Evolutionary conservation across 2,329 filamentous ascomycete genomes (phyloP).

Genomic region (Sarocladiaceae sp.): DNA sequence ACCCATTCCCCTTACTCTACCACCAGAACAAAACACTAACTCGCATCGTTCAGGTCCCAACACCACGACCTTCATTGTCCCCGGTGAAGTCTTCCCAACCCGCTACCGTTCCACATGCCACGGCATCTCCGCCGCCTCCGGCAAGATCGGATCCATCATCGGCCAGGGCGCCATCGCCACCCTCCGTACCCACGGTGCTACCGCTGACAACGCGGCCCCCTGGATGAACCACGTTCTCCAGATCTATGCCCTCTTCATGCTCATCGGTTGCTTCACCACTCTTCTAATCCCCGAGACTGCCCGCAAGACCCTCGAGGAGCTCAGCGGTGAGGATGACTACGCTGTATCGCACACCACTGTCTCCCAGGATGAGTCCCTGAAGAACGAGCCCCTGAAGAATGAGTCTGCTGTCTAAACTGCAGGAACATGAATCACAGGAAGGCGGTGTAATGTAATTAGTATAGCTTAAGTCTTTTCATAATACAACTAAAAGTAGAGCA

Average conservation of each 20-base stretch:
- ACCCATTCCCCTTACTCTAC: neutral
- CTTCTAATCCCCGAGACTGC: constrained; percentile 71
- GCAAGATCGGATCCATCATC: constrained; percentile 54
- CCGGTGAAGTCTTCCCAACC: constrained; percentile 53
- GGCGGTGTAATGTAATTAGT: too few species aligned
- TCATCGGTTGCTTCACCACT: constrained; percentile 64
- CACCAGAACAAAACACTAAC: neutral
- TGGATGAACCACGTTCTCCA: constrained; percentile 77
- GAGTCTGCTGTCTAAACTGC: neutral
- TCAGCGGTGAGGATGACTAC: constrained; percentile 32
- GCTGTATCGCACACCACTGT: neutral
- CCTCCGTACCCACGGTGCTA: constrained; percentile 43
- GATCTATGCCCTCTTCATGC: constrained; percentile 74
- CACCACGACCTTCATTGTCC: constrained; percentile 53
- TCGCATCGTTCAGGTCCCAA: constrained; percentile 36
- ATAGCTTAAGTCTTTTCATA: too few species aligned
- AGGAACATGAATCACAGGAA: too few species aligned
- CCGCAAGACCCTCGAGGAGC: constrained; percentile 66
- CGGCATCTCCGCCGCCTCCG: constrained; percentile 51
- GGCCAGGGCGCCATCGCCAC: constrained; percentile 54
- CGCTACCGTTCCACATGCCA: constrained; percentile 54
- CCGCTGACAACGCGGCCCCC: constrained; percentile 37
- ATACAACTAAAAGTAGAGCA: too few species aligned
- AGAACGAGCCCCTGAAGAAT: neutral
- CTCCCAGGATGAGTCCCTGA: neutral